A percentile compares a stretch with the other conserved stretches of the same genome.
Evolutionary conservation across 768 basidiomycete genomes (phyloP).

Genomic region (Suillus placidus): DNA sequence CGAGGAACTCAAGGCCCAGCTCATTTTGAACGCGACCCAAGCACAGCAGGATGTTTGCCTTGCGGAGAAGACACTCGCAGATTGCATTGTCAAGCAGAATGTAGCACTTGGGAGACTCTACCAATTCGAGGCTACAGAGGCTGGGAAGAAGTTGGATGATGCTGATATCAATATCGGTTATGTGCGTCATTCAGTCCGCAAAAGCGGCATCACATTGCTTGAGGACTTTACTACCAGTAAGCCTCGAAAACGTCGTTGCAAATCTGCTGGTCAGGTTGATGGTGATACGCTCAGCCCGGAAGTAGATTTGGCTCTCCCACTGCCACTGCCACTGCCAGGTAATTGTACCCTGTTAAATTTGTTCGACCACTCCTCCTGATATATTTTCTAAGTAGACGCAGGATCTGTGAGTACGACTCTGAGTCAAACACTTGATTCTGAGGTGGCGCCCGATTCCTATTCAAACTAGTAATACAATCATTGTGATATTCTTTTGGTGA

Average conservation of each 20-base stretch:
- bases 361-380: background rate
- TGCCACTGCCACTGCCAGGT: too few relatives aligned
- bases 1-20: too few relatives aligned
- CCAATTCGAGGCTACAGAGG: background rate
- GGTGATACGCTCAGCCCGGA: background rate
- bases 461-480: too few relatives aligned
- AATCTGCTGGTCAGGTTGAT: background rate
- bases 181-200: background rate
- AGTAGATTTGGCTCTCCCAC: background rate
- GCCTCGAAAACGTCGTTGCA: background rate
- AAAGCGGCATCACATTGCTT: background rate
- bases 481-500: too few relatives aligned
- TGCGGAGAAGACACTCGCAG: background rate
- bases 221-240: background rate
- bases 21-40: too few relatives aligned
- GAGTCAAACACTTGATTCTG: too few relatives aligned
- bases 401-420: background rate
- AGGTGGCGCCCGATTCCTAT: too few relatives aligned
- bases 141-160: too few relatives aligned
- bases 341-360: background rate
- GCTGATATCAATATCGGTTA: background rate
- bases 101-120: background rate
- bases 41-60: background rate
- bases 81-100: background rate
- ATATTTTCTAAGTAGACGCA: background rate